Percentiles rank a stretch among this genome's conserved stretches.
Conservation (phyloP, 345 rosid genomes). For the Gossypium turneri region DNA sequence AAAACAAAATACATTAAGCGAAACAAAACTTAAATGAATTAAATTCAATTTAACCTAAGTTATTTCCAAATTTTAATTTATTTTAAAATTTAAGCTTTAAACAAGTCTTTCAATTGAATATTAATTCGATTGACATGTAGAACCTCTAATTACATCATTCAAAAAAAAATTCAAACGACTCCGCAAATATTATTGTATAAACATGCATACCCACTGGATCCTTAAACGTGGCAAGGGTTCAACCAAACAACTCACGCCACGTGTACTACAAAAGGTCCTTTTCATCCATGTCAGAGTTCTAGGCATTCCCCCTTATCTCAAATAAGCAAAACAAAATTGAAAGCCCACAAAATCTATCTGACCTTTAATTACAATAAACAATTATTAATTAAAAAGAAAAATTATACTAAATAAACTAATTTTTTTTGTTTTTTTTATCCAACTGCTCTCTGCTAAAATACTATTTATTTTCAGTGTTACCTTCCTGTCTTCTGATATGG, state of each 20-base stretch:
- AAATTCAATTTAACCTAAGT: too few relatives aligned
- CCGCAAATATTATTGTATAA: too few relatives aligned
- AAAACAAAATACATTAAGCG: too few relatives aligned
- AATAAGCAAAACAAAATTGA: not conserved
- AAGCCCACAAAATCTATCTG: constrained; percentile 25
- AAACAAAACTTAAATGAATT: too few relatives aligned
- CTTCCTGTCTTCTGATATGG: not conserved
- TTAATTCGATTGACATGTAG: too few relatives aligned
- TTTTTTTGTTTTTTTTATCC: not conserved
- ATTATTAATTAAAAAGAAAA: constrained; percentile 5
- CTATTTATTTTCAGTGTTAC: not conserved
- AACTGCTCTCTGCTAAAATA: not conserved
- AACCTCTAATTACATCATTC: too few relatives aligned
- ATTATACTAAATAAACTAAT: not conserved
- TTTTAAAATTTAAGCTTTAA: too few relatives aligned
- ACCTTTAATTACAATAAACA: constrained; percentile 13
- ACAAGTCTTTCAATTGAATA: rapidly evolving
- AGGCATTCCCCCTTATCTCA: not conserved
- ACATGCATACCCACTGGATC: not conserved
- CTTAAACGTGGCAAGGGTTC: not conserved
- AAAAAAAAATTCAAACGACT: too few relatives aligned
- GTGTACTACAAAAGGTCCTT: not conserved
- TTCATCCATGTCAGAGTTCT: constrained; percentile 18
- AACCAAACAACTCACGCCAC: constrained; percentile 14
- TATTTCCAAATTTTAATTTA: too few relatives aligned